Evolutionary conservation across 305 asterid species (phyloP), one percentile per base, ranked within the genome.

Genomic region (Ilex paraguariensis): DNA sequence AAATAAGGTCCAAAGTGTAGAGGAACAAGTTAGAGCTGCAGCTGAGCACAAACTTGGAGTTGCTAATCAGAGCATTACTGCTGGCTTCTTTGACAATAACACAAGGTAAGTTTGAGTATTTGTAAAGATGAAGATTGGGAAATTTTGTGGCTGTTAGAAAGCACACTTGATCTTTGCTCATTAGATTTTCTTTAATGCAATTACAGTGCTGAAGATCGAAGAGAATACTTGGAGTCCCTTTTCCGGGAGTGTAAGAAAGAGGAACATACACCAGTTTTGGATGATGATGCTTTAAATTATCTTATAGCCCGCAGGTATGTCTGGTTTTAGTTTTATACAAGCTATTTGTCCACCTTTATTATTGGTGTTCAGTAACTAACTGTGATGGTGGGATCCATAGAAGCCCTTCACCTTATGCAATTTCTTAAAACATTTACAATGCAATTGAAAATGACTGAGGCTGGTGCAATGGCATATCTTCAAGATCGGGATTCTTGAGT

Each of bases 31-130:
- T 71, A 85, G 99, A 75, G 99, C 99, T 68, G 81, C 99, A 28
- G 99, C 99, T 55, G 99, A 94, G 80, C 99, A 94, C 86, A 94
- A 94, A 82, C 99, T 94, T 70, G 99, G 99, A 75, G 98, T 94
- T 71, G 99, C 99, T 46, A 94, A 94, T 79, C 99, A 94, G 81
- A 94, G 99, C 83, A 94, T 94, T 69, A 94, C 99, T 78, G 99
- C 99, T 73, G 99, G 99, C 0, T 94, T 94, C 82, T 94, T 94
- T 68, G 98, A 94, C 80, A 94, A 94, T 57, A 91, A 94, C 77
- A 94, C 99, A 15, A 94, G 99, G 98, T 87, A 64, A 67, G 67
- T 62, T 67, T 16, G 66, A 61, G 9, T 64, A 48, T 59, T 50
- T 70, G 60, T 62, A 73, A 46, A 70, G 32, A 48, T 36, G 28